These are phyloP conservation scores for Ligustrum vulgare DNA, from an alignment of 257 asterid species.

Conservation along the genomic window DNA sequence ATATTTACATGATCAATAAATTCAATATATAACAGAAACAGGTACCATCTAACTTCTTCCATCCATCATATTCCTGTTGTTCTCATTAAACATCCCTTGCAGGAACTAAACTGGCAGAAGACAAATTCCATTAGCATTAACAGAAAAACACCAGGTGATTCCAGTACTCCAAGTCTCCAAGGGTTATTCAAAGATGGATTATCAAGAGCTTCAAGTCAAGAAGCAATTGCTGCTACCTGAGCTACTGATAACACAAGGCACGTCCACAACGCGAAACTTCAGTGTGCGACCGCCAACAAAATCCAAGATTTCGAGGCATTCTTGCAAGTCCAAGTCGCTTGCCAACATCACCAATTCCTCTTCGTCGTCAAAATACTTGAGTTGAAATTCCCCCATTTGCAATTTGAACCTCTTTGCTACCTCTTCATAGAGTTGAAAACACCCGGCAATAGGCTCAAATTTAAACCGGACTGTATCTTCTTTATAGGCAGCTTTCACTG, in stretches of 20 bases:
- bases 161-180: neutral
- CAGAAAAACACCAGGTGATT: neutral
- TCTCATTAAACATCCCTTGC: too few species aligned
- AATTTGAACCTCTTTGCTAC: slow-evolving; percentile 64
- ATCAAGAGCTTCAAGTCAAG: slow-evolving; percentile 22
- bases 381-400: slow-evolving; percentile 54
- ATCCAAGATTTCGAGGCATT: slow-evolving; percentile 62
- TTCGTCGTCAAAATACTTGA: slow-evolving; percentile 75
- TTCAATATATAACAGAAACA: neutral
- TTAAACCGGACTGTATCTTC: slow-evolving; percentile 67
- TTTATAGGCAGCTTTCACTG: slow-evolving; percentile 54
- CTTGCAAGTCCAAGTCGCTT: slow-evolving; percentile 63
- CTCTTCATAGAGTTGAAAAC: slow-evolving; percentile 56
- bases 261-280: slow-evolving; percentile 52
- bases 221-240: slow-evolving; percentile 44
- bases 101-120: too few species aligned
- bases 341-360: slow-evolving; percentile 83
- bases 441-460: slow-evolving; percentile 48
- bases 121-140: too few species aligned
- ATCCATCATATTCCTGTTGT: neutral
- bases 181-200: neutral
- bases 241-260: slow-evolving; percentile 35
- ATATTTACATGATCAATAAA: neutral
- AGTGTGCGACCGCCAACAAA: slow-evolving; percentile 39
- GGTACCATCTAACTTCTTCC: neutral